Conservation (phyloP, 768 basidiomycete species). For the Serendipita vermifera region DNA sequence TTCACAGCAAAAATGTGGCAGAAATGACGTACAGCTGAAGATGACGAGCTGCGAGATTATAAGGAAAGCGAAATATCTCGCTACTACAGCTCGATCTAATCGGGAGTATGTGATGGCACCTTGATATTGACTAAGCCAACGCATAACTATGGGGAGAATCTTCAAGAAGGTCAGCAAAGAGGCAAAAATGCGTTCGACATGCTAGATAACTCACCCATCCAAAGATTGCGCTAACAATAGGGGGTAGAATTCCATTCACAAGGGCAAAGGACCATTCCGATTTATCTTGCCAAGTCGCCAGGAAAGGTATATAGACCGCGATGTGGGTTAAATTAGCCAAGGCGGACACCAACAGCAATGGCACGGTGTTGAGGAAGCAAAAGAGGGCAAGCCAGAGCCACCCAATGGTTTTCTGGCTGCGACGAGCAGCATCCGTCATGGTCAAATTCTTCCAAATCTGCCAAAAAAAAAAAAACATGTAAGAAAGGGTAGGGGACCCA, state of each 20-base stretch:
- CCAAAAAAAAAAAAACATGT: background rate
- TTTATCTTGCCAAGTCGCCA: conserved; percentile 51
- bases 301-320: conserved; percentile 56
- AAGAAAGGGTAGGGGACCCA: background rate
- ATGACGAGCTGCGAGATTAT: conserved; percentile 87
- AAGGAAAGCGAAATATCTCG: conserved; percentile 87
- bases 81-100: conserved; percentile 81
- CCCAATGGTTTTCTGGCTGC: conserved; percentile 59
- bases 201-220: no score
- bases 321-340: conserved; percentile 83
- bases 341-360: conserved; percentile 78
- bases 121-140: conserved; percentile 62
- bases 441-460: conserved; percentile 89
- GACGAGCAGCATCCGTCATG: conserved; percentile 49
- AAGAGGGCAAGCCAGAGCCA: conserved; percentile 62
- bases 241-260: conserved; percentile 86
- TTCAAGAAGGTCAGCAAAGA: no score
- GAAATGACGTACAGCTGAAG: conserved; percentile 62
- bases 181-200: no score
- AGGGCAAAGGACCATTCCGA: conserved; percentile 63
- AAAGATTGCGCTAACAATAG: conserved; percentile 75
- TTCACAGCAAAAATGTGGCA: background rate
- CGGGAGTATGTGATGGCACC: conserved; percentile 57
- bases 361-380: conserved; percentile 91
- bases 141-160: conserved; percentile 85